Evolutionary conservation across 768 basidiomycete genomes (phyloP).

Genomic region (Suillus americanus): DNA sequence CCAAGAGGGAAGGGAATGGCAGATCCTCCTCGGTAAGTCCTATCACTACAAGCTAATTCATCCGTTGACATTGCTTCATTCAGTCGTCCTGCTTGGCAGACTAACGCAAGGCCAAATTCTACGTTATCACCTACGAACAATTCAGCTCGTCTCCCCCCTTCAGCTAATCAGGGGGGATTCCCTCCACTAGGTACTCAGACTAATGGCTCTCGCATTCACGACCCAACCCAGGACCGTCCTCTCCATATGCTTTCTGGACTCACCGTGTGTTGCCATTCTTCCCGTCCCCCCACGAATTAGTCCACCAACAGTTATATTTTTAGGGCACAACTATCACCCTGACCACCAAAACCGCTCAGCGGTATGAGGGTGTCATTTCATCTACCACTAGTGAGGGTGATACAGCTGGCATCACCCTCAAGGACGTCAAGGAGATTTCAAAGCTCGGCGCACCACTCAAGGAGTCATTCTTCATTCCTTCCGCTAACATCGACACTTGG

Average conservation of each 20-base stretch:
- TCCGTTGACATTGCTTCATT: conserved; percentile 14
- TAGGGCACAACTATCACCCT: conserved; percentile 84
- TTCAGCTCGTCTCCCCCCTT: conserved; percentile 41
- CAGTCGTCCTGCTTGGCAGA: conserved; percentile 56
- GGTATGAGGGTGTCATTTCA: conserved; percentile 71
- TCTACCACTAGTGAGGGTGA: conserved; percentile 66
- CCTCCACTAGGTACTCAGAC: conserved; percentile 44
- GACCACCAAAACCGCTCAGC: conserved; percentile 63
- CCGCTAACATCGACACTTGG: conserved; percentile 73
- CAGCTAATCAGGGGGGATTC: conserved; percentile 36
- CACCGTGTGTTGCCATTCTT: conserved; percentile 51
- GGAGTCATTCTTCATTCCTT: conserved; percentile 67
- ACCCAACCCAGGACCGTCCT: conserved; percentile 54
- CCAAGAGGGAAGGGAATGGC: conserved; percentile 60
- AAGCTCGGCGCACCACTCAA: conserved; percentile 67
- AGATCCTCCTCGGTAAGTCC: conserved; percentile 56
- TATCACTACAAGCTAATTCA: conserved; percentile 13
- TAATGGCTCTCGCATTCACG: conserved; percentile 48
- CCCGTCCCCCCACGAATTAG: conserved; percentile 9
- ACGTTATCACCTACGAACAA: conserved; percentile 58
- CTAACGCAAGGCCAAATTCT: conserved; percentile 65
- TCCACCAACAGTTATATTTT: conserved; percentile 17
- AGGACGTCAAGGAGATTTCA: conserved; percentile 74
- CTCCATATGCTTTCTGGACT: conserved; percentile 68
- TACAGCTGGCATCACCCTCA: conserved; percentile 68